These are phyloP conservation scores for Gautieria morchelliformis DNA, from an alignment of 768 basidiomycete species.

Conservation along the genomic window DNA sequence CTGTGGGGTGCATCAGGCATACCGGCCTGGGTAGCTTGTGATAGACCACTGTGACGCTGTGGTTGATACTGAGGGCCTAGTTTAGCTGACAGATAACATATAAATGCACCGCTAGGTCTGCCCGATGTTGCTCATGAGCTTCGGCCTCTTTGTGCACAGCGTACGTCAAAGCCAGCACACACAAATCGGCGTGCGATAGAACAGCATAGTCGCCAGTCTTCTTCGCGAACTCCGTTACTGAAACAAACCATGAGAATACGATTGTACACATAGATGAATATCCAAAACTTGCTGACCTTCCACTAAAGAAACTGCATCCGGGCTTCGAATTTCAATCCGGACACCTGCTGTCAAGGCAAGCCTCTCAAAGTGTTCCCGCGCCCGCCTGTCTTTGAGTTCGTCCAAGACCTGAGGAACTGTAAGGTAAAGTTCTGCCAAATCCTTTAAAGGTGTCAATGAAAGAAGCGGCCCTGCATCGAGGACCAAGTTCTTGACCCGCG, in stretches of 20 bases:
- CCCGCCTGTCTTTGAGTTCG: slow-evolving; percentile 83
- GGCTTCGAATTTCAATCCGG: slow-evolving; percentile 57
- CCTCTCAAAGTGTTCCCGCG: slow-evolving; percentile 77
- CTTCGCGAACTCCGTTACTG: slow-evolving; percentile 87
- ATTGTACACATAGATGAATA: too few species aligned
- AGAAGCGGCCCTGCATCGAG: slow-evolving; percentile 92
- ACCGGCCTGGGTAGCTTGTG: too few species aligned
- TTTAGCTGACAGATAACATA: neutral
- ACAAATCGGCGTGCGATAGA: slow-evolving; percentile 83
- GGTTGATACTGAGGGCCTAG: neutral
- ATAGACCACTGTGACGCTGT: neutral
- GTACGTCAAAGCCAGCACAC: slow-evolving; percentile 82
- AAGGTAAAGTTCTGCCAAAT: slow-evolving; percentile 74
- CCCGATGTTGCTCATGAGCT: slow-evolving; percentile 1
- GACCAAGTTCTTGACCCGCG: slow-evolving; percentile 52
- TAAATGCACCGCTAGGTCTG: slow-evolving; percentile 8
- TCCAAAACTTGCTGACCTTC: slow-evolving; percentile 42
- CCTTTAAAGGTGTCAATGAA: slow-evolving; percentile 81
- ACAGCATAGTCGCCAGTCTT: slow-evolving; percentile 95
- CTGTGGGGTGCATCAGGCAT: neutral
- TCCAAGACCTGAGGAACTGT: slow-evolving; percentile 86
- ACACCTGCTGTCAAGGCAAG: slow-evolving; percentile 71
- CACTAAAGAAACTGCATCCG: slow-evolving; percentile 56
- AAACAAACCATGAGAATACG: neutral
- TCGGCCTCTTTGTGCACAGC: slow-evolving; percentile 50